Percentiles rank a stretch among this genome's conserved stretches.
Conservation (phyloP, 2,329 filamentous ascomycete genomes). For the Dryadomyces sulphureus region DNA sequence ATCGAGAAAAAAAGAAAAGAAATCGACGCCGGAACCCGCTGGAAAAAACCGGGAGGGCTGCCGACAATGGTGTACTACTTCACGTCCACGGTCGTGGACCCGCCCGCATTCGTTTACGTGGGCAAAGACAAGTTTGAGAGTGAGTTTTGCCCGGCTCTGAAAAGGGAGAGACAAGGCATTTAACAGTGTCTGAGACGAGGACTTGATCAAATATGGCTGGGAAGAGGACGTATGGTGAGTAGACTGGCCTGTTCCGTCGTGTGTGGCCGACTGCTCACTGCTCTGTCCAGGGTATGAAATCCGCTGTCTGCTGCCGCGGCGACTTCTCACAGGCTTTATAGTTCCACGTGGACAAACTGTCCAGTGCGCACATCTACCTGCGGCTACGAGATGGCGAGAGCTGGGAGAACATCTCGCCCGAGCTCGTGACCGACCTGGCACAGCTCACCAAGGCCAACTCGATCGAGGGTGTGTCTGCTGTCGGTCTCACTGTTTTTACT, state of each 20-base stretch:
- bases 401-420: conserved; percentile 69
- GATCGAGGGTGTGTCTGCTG: conserved; percentile 56
- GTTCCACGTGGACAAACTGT: conserved; percentile 97
- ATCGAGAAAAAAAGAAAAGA: background rate
- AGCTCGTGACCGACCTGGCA: conserved; percentile 73
- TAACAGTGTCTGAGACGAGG: conserved; percentile 59
- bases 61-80: conserved; percentile 77
- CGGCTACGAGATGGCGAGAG: conserved; percentile 62
- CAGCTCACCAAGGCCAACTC: conserved; percentile 98
- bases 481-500: background rate
- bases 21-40: background rate
- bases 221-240: conserved; percentile 87
- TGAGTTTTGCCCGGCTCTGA: conserved; percentile 20
- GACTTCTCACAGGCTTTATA: conserved; percentile 18
- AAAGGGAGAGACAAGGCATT: background rate
- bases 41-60: conserved; percentile 20
- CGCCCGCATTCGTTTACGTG: conserved; percentile 80
- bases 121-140: conserved; percentile 99
- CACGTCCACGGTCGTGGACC: conserved; percentile 69
- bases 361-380: conserved; percentile 91
- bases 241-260: background rate
- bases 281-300: conserved; percentile 17
- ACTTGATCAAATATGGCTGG: conserved; percentile 85
- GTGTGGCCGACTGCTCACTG: background rate
- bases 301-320: background rate